Conservation (phyloP, 1,284 basidiomycete genomes). For the Neonothopanus nambi region DNA sequence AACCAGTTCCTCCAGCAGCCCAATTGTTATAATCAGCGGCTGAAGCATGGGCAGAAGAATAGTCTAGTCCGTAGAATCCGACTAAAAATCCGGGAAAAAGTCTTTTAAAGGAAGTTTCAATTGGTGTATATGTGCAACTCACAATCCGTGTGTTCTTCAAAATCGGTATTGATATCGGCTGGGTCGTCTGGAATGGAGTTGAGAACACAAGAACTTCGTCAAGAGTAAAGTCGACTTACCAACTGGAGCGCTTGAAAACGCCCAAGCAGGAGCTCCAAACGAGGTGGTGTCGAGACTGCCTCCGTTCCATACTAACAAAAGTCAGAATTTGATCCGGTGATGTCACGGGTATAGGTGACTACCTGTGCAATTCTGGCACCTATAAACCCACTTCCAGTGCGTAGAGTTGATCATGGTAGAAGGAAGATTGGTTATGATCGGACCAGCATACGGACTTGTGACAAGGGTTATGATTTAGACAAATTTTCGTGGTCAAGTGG, state of each 20-base stretch:
- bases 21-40: constrained; percentile 48
- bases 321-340: neutral
- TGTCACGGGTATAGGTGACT: constrained; percentile 11
- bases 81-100: constrained; percentile 32
- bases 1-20: constrained; percentile 45
- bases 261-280: constrained; percentile 54
- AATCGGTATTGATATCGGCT: constrained; percentile 35
- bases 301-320: constrained; percentile 35
- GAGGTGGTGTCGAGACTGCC: constrained; percentile 40
- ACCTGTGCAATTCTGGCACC: constrained; percentile 56
- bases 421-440: constrained; percentile 46
- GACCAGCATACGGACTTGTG: constrained; percentile 40
- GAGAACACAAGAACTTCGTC: neutral
- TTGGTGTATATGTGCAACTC: neutral
- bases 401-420: constrained; percentile 47
- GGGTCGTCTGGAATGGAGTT: constrained; percentile 21
- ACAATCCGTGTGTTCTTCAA: constrained; percentile 48
- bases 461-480: neutral
- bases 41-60: constrained; percentile 46
- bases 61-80: constrained; percentile 59
- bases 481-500: neutral
- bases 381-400: constrained; percentile 59
- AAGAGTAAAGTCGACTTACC: constrained; percentile 16
- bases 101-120: neutral
- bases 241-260: constrained; percentile 38